A percentile compares a stretch with the other conserved stretches of the same genome.
Conservation (phyloP, 768 basidiomycete genomes). For the Leucocoprinus leucothites region DNA sequence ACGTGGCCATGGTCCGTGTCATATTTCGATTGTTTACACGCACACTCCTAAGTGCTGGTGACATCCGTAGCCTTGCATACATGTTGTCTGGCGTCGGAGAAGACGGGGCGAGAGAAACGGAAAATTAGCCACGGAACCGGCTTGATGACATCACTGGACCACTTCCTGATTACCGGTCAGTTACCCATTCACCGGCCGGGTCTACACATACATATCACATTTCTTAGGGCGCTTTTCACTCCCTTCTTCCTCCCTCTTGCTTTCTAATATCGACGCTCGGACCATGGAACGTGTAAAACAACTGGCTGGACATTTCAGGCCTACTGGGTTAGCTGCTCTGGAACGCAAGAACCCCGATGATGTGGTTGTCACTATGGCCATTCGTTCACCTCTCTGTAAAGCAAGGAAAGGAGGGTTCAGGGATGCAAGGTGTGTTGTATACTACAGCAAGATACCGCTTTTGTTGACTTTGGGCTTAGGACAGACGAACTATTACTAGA, state of each 20-base stretch:
- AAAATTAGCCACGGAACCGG: not conserved
- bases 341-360: slow-evolving; percentile 65
- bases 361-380: slow-evolving; percentile 81
- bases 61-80: too few relatives aligned
- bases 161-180: too few relatives aligned
- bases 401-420: slow-evolving; percentile 75
- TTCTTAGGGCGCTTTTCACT: too few relatives aligned
- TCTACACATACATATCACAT: too few relatives aligned
- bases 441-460: not conserved
- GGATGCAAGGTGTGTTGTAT: slow-evolving; percentile 53
- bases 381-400: slow-evolving; percentile 73
- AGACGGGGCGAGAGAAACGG: too few relatives aligned
- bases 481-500: slow-evolving; percentile 79
- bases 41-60: too few relatives aligned
- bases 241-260: too few relatives aligned
- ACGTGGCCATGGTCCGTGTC: too few relatives aligned
- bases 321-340: slow-evolving; percentile 47
- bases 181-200: not conserved
- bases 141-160: not conserved
- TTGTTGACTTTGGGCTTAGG: slow-evolving; percentile 28
- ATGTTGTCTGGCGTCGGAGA: too few relatives aligned
- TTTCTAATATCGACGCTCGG: not conserved
- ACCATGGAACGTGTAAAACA: slow-evolving; percentile 67
- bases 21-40: too few relatives aligned
- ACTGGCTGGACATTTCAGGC: slow-evolving; percentile 55